Base-by-base conservation (phyloP, 768 basidiomycete genomes). In the Mycena vitilis region DNA sequence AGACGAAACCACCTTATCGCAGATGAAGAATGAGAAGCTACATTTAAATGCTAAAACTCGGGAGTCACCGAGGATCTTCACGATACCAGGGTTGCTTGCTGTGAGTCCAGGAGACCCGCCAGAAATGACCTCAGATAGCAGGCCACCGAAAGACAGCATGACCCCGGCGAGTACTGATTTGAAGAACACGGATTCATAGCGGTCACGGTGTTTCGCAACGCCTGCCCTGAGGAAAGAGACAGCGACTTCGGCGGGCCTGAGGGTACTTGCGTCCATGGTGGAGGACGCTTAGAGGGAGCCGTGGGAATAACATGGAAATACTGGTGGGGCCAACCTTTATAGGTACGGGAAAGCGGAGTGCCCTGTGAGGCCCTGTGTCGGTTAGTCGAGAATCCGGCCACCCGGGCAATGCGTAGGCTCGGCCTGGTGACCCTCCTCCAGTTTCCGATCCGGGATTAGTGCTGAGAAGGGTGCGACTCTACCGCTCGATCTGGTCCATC, bases 141-240 rank as follows among this genome's bases (percentile, higher is more conserved):
- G 78, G 20, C 89, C 89, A 73, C 91, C 91, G 57, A 93, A 92
- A 9, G 91, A 91, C n/a, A 92, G 74, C 87, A 92, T 91, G 38
- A 85, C 83, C 20, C 91, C 91, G 36, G 90, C 91, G 63, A 88
- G 78, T 5, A 55, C 91, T 7, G 91, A 89, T 77, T 93, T 93
- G 66, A 90, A 76, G 76, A 93, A 92, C 2, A 88, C 75, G 42
- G 80, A 82, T 57, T 89, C 87, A 64, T 83, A 85, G 4, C 89
- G 87, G 49, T 89, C 89, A 53, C 81, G 84, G 74, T 93, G 92
- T 77, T 93, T 93, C 15, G 75, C 76, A 30, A 91, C 81, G 48
- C 86, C 89, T 54, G 80, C 73, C 71, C 90, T 81, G 67, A 93
- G 82, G 77, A 92, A 83, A 58, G 77, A 76, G 11, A 79, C 82